Conservation (phyloP, 164 flowering plant species). For the Tinospora cordifolia region DNA sequence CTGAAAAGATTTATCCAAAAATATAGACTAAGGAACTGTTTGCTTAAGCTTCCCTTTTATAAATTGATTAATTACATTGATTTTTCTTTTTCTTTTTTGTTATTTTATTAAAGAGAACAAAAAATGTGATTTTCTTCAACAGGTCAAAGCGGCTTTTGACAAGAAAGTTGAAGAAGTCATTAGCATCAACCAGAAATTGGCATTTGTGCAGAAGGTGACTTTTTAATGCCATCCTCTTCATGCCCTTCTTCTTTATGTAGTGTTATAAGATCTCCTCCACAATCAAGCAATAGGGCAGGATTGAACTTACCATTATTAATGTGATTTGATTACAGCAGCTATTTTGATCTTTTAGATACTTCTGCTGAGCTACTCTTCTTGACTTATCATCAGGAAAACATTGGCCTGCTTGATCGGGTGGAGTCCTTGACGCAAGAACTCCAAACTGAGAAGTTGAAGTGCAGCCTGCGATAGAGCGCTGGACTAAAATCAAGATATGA, state of each 20-base stretch:
- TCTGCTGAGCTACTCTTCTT: neutral
- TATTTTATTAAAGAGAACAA: neutral
- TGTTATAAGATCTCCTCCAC: neutral
- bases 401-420: slow-evolving; percentile 40
- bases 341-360: neutral
- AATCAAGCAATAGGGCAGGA: no score
- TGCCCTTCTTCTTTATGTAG: neutral
- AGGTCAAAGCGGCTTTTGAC: slow-evolving; percentile 37
- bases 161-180: slow-evolving; percentile 27
- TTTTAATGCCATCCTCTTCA: neutral
- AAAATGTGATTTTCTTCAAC: slow-evolving; percentile 8
- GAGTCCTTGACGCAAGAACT: slow-evolving; percentile 53
- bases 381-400: slow-evolving; percentile 46
- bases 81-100: neutral
- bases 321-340: neutral
- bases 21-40: neutral
- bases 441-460: slow-evolving; percentile 47
- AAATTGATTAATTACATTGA: neutral
- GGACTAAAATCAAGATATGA: neutral
- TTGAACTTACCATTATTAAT: neutral
- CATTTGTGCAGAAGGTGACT: slow-evolving; percentile 47
- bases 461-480: slow-evolving; percentile 24
- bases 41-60: neutral
- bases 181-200: slow-evolving; percentile 26
- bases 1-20: neutral